Conservation (phyloP, 345 rosid species). For the Tarenaya hassleriana region DNA sequence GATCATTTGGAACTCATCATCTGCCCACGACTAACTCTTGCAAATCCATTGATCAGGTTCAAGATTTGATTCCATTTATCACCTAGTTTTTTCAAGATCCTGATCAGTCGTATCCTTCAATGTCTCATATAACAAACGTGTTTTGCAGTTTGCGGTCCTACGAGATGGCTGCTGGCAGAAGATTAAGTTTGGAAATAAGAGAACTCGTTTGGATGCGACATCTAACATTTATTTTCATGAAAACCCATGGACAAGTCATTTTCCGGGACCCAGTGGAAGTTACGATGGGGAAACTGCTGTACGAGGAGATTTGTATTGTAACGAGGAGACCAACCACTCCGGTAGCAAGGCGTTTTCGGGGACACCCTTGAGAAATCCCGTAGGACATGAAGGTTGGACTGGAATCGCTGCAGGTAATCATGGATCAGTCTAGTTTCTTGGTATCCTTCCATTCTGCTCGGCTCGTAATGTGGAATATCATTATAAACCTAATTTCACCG, state of each 20-base stretch:
- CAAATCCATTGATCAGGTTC: conserved; percentile 42
- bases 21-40: conserved; percentile 19
- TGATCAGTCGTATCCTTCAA: neutral
- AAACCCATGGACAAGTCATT: conserved; percentile 19
- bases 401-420: conserved; percentile 41
- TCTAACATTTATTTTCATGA: conserved; percentile 33
- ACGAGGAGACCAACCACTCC: conserved; percentile 23
- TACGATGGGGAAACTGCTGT: conserved; percentile 15
- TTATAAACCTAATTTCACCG: no score
- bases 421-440: neutral
- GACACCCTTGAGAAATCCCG: conserved; percentile 24
- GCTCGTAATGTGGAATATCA: no score
- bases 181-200: conserved; percentile 33
- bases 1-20: conserved; percentile 22
- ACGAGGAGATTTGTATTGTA: conserved; percentile 12
- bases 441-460: neutral
- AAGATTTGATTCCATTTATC: conserved; percentile 16
- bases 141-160: conserved; percentile 40
- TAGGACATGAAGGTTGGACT: conserved; percentile 19
- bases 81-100: neutral
- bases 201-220: conserved; percentile 29
- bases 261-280: conserved; percentile 12
- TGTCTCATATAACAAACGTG: neutral
- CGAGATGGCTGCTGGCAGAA: conserved; percentile 39
- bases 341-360: conserved; percentile 22